A percentile compares a stretch with the other conserved stretches of the same genome.
phyloP scores from a whole-genome alignment of 306 rosid species.

The Cicer cuneatum region DNA sequence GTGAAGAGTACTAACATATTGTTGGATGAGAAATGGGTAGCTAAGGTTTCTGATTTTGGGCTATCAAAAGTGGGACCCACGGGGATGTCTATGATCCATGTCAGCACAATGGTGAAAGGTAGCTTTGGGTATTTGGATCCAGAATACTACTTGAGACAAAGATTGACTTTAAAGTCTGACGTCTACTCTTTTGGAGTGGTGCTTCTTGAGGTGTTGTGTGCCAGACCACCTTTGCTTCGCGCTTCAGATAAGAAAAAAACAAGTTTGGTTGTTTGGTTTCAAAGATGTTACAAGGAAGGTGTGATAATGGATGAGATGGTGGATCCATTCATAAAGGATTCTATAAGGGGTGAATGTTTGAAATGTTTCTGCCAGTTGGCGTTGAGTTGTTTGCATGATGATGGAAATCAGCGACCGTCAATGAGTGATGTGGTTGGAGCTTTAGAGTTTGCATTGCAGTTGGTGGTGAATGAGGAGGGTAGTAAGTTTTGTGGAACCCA shows the following conservation, averaged over 20 bases:
- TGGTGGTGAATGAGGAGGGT: slow-evolving; percentile 33
- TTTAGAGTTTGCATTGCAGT: slow-evolving; percentile 49
- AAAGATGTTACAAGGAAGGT: neutral
- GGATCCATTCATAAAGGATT: slow-evolving; percentile 38
- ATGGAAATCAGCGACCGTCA: slow-evolving; percentile 48
- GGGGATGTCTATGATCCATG: neutral
- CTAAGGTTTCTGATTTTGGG: slow-evolving; percentile 52
- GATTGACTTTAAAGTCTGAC: slow-evolving; percentile 50
- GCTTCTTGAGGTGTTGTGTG: slow-evolving; percentile 51
- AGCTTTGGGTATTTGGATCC: slow-evolving; percentile 40
- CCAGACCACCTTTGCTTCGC: slow-evolving; percentile 29
- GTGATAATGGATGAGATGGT: slow-evolving; percentile 16
- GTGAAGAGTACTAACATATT: slow-evolving; percentile 52
- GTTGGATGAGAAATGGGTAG: slow-evolving; percentile 50
- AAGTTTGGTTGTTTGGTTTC: slow-evolving; percentile 44
- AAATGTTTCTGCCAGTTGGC: slow-evolving; percentile 40
- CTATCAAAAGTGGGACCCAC: slow-evolving; percentile 45
- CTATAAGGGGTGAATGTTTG: slow-evolving; percentile 26
- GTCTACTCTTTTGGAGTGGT: slow-evolving; percentile 59
- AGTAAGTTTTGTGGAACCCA: neutral
- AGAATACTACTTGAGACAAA: slow-evolving; percentile 1
- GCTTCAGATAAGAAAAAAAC: neutral
- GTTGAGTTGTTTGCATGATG: slow-evolving; percentile 51
- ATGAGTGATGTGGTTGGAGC: slow-evolving; percentile 56
- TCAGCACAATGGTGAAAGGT: slow-evolving; percentile 13